Conservation (phyloP, 2,329 filamentous ascomycete genomes). For the Onygena corvina region DNA sequence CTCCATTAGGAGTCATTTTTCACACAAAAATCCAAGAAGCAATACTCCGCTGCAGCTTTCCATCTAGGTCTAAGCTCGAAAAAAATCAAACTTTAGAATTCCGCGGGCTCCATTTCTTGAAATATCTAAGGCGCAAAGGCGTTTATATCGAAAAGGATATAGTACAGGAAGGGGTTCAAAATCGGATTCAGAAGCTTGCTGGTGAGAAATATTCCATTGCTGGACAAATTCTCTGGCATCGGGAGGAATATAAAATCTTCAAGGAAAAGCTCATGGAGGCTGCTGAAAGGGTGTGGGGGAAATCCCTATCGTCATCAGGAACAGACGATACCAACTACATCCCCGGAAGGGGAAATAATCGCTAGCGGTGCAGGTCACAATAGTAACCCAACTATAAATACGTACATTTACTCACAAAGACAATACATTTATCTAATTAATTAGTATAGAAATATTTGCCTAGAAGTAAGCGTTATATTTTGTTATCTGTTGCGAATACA, state of each 20-base stretch:
- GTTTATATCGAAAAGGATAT: conserved; percentile 23
- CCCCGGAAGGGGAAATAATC: too few relatives aligned
- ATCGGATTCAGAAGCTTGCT: conserved; percentile 30
- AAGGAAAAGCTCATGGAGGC: conserved; percentile 23
- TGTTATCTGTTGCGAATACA: too few relatives aligned
- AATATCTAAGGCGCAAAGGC: conserved; percentile 27
- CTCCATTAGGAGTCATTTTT: conserved; percentile 34
- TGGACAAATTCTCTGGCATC: too few relatives aligned
- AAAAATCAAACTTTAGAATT: conserved; percentile 24
- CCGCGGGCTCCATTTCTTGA: conserved; percentile 31
- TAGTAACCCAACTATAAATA: too few relatives aligned
- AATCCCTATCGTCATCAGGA: conserved; percentile 26
- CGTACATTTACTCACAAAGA: too few relatives aligned
- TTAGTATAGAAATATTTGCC: too few relatives aligned
- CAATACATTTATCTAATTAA: too few relatives aligned
- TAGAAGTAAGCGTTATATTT: too few relatives aligned
- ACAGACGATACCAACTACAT: too few relatives aligned
- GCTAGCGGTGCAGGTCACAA: too few relatives aligned
- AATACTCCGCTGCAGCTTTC: conserved; percentile 42
- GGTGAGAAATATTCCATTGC: conserved; percentile 23
- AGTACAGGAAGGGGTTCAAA: conserved; percentile 26
- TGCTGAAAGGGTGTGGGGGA: conserved; percentile 28
- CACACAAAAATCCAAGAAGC: conserved; percentile 33
- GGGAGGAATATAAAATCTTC: too few relatives aligned
- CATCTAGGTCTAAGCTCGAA: conserved; percentile 19